Base-by-base conservation (phyloP, 495 filamentous ascomycete species). In the Trichoderma erinaceum region DNA sequence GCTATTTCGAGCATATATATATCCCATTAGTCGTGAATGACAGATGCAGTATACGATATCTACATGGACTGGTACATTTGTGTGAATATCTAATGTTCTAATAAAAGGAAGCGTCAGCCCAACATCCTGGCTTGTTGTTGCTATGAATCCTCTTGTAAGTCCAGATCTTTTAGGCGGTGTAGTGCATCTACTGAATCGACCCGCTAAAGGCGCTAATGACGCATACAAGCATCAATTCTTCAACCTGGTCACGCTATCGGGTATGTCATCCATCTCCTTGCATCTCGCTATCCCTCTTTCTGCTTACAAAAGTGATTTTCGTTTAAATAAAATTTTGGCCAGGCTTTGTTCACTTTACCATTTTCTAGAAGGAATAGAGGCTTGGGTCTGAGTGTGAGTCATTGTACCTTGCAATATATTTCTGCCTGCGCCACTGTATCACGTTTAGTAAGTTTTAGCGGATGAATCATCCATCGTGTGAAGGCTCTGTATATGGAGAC, bases 381-480 rank as follows among this genome's bases (percentile, higher is more conserved):
- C 48, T n/a, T 52, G 56, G 25, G 50, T 13, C 12, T 61, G 56
- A 61, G 56, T 61, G 23, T 29, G 56, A 13, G 8, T 61, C 16
- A 29, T 1, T 1, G 10, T 32, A 8, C 4, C 56, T 18, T 32
- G 15, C 23, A 21, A 32, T 29, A 52, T n/a, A 52, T 21, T 52
- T 52, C n/a, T 18, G 15, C 44, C 21, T 52, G 48, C 48, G 48
- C n/a, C 48, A 52, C 48, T 10, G 18, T 52, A 38, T n/a, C 8
- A 23, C 3, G 15, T 61, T 32, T 61, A 61, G 56, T 61, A n/a
- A 43, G 32, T 38, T 61, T 32, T 61, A 32, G 21, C 15, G 43
- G n/a, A 50, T 44, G 32, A 50, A 48, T 48, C 67, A 43, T 61
- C 35, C 48, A 63, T 29, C n/a, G 66, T 3, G 32, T 38, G 35